Base-by-base conservation (phyloP, 176 grass and related monocot genomes). In the Aechmea fasciata region DNA sequence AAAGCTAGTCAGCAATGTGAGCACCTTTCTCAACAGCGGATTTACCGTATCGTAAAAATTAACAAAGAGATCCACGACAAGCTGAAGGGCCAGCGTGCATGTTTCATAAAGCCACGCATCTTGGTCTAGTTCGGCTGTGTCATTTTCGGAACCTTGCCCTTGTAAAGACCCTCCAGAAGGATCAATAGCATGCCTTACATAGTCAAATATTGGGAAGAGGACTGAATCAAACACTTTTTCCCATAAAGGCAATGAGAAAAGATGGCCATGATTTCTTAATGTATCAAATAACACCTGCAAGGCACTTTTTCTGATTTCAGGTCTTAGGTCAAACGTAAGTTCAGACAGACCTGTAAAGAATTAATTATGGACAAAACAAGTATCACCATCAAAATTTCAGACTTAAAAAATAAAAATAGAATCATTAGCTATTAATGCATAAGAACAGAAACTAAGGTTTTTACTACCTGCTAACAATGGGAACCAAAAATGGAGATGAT, bases 141-240 rank as follows among this genome's bases (percentile, higher is more conserved):
- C 90, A 77, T 65, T 87, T 90, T 90, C 90, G 18, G 67, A 71
- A 63, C 69, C 80, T 62, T 93, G 89, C 64, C 84, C 80, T 75
- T 82, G 87, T 33, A 88, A 73, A 79, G 79, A 90, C 73, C 75
- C 78, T 76, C 80, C 72, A 25, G 89, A 90, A 64, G 89, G 90
- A 85, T 99, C 94, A 25, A 99, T 90, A 47, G 94, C 94, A 75
- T 99, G 94, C 19, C 94, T 86, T 24, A 99, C 94, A 75, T 92
- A 99, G 68, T 99, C 94, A 85, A 99, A 99, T 87, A 99, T 99
- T 50, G 94, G 94, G 80, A 99, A 99, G 72, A 99, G 77, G 67
- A 99, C 94, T 47, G 94, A 99, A 83, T 99, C 94, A 17, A 99
- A 99, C 61, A 99, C 94, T 81, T 99, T 99, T 71, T 99, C 94